phyloP scores from a whole-genome alignment of 1,284 basidiomycete species.

The Trametes sp. region DNA sequence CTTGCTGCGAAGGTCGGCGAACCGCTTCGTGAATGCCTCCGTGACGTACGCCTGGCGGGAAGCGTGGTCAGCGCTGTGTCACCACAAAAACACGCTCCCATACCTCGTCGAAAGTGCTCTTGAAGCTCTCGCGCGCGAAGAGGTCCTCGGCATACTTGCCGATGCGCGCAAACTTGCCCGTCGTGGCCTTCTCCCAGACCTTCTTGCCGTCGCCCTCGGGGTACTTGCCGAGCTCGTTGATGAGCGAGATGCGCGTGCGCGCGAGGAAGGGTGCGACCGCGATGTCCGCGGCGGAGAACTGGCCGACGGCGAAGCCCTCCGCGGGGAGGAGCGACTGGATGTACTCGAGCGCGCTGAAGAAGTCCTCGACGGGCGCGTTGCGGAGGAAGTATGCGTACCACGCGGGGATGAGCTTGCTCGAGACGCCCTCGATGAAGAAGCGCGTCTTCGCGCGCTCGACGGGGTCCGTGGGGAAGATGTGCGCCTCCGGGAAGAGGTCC shows the following conservation, averaged over 20 bases:
- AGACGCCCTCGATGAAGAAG: constrained; percentile 64
- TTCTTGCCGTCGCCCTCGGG: constrained; percentile 27
- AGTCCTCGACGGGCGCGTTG: constrained; percentile 48
- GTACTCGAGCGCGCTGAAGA: constrained; percentile 45
- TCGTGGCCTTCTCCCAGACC: constrained; percentile 18
- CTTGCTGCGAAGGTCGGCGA: constrained; percentile 16
- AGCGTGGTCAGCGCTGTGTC: neutral
- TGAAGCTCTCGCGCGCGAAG: constrained; percentile 40
- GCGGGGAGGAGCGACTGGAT: constrained; percentile 43
- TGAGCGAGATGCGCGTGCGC: constrained; percentile 21
- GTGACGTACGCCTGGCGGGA: constrained; percentile 16
- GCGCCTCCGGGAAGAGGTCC: constrained; percentile 55
- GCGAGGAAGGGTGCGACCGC: constrained; percentile 28
- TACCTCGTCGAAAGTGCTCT: constrained; percentile 43
- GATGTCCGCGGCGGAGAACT: constrained; percentile 29
- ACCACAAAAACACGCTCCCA: neutral
- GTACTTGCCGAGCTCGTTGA: constrained; percentile 26
- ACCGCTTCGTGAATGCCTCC: constrained; percentile 19
- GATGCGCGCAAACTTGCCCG: constrained; percentile 40
- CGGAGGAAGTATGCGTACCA: constrained; percentile 40
- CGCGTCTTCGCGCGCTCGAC: constrained; percentile 61
- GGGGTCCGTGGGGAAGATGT: constrained; percentile 60
- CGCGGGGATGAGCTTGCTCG: constrained; percentile 52
- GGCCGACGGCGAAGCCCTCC: constrained; percentile 25
- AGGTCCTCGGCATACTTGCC: constrained; percentile 39